These are phyloP conservation scores for Phallus indusiatus DNA, from an alignment of 768 basidiomycete genomes.

Conservation along the genomic window DNA sequence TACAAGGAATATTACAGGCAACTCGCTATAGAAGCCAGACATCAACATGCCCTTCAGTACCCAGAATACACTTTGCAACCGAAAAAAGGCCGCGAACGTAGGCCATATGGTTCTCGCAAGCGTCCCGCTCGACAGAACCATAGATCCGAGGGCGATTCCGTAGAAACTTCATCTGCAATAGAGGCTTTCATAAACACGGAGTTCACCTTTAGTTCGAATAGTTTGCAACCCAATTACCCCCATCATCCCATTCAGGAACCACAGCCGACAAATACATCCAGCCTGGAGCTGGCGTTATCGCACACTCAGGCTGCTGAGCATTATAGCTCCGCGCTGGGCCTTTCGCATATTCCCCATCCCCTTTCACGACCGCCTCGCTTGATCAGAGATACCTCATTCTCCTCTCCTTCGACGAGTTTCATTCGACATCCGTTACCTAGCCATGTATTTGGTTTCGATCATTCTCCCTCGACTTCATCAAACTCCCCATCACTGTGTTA, in stretches of 20 bases:
- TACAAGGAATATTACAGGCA: not conserved
- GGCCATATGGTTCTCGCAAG: not conserved
- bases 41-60: not conserved
- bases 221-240: no score
- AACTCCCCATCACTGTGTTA: no score
- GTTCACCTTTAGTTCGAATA: no score
- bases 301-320: not conserved
- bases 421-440: no score
- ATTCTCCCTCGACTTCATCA: no score
- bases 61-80: not conserved
- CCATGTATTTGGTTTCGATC: no score
- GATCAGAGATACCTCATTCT: no score
- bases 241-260: not conserved
- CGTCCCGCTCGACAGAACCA: not conserved
- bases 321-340: not conserved
- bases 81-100: not conserved
- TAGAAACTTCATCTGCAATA: no score
- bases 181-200: no score
- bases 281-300: not conserved
- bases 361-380: not conserved
- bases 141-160: no score
- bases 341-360: not conserved
- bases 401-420: no score
- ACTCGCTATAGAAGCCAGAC: not conserved
- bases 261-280: not conserved